Conservation (phyloP, 371 early-diverging fungal species). For the Mortierella sp. region DNA sequence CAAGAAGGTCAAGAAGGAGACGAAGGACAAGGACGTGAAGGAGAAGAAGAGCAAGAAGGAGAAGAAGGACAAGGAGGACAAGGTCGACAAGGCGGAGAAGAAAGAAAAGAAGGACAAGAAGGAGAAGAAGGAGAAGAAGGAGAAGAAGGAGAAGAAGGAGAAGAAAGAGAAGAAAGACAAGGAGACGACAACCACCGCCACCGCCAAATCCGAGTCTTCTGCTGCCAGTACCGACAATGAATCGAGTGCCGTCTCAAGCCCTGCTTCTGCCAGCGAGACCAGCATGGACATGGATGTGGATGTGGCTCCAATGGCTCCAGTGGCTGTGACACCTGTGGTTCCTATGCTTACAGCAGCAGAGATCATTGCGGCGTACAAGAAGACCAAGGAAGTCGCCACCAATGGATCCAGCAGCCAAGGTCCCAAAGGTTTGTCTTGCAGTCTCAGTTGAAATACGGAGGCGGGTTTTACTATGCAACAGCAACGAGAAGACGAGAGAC, state of each 20-base stretch:
- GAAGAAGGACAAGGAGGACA: slow-evolving; percentile 17
- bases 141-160: slow-evolving; percentile 19
- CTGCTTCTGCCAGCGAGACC: neutral
- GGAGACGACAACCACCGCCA: neutral
- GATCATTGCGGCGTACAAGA: slow-evolving; percentile 21
- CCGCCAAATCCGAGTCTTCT: no score
- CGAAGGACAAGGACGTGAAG: slow-evolving; percentile 14
- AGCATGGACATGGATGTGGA: slow-evolving; percentile 28
- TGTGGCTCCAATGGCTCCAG: neutral
- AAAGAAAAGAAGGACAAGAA: slow-evolving; percentile 18
- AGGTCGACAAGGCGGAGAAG: slow-evolving; percentile 6
- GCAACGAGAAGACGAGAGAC: neutral
- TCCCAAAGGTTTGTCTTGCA: slow-evolving; percentile 5
- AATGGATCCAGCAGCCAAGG: neutral
- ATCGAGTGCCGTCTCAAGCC: neutral
- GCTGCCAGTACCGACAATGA: neutral
- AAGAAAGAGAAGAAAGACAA: slow-evolving; percentile 24
- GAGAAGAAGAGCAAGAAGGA: slow-evolving; percentile 22
- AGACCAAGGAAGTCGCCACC: slow-evolving; percentile 7
- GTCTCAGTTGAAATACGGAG: neutral
- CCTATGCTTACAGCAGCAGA: slow-evolving; percentile 4
- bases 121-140: neutral
- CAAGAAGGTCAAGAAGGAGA: slow-evolving; percentile 15
- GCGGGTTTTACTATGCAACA: neutral
- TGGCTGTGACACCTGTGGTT: no score